These are phyloP conservation scores for Didymella lethalis DNA, from an alignment of 2,329 filamentous ascomycete genomes.

Conservation along the genomic window DNA sequence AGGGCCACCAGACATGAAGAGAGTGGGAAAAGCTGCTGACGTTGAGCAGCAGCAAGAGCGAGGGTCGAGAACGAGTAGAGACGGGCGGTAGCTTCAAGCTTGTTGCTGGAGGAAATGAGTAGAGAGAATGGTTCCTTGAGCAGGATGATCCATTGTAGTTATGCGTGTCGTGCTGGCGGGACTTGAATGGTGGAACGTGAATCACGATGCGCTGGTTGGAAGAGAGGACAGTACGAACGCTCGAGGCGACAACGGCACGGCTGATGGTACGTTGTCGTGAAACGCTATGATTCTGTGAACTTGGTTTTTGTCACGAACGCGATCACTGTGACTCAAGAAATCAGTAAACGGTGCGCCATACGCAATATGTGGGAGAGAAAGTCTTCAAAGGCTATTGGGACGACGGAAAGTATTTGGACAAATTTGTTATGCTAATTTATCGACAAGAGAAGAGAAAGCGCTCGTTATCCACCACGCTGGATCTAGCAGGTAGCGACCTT, in stretches of 20 bases:
- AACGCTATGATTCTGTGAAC: not conserved
- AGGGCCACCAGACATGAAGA: slow-evolving; percentile 39
- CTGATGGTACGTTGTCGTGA: not conserved
- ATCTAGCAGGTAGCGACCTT: slow-evolving; percentile 48
- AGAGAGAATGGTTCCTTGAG: not conserved
- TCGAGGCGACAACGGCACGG: slow-evolving; percentile 8
- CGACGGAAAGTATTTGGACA: not conserved
- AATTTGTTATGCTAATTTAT: not conserved
- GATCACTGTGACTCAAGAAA: not conserved
- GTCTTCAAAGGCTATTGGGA: not conserved
- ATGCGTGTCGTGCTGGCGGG: slow-evolving; percentile 5
- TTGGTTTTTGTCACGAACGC: slow-evolving; percentile 6
- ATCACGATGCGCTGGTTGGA: slow-evolving; percentile 17
- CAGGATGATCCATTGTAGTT: not conserved
- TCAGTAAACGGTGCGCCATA: not conserved
- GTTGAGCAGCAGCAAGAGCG: not conserved
- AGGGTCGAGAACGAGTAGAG: not conserved
- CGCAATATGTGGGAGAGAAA: not conserved
- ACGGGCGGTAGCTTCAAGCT: not conserved
- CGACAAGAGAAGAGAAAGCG: not conserved
- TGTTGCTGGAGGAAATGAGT: not conserved
- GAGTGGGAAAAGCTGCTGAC: not conserved
- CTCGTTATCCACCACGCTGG: not conserved
- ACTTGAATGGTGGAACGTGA: slow-evolving; percentile 23
- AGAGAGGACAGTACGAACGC: slow-evolving; percentile 18